Conservation (phyloP, 345 rosid genomes). For the Camelina neglecta region DNA sequence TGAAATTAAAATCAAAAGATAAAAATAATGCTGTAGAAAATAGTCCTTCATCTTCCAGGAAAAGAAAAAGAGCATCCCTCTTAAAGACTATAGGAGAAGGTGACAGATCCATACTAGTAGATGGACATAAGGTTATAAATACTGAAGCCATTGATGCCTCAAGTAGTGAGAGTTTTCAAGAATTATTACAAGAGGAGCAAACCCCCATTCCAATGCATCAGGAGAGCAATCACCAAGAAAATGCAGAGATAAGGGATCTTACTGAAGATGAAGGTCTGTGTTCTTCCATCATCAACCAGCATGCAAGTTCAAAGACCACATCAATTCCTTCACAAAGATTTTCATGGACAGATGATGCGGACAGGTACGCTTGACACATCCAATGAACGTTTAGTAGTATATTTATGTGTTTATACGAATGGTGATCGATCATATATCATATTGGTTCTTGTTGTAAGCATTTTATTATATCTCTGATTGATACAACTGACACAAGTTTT, state of each 20-base stretch:
- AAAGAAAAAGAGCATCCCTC: conserved; percentile 61
- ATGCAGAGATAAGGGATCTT: conserved; percentile 45
- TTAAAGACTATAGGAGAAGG: conserved; percentile 49
- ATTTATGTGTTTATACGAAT: conserved; percentile 15
- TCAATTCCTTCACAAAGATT: conserved; percentile 60
- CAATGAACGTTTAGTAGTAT: conserved; percentile 26
- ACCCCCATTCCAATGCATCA: conserved; percentile 40
- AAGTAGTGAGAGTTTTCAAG: conserved; percentile 35
- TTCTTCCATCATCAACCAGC: conserved; percentile 48
- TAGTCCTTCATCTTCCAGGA: conserved; percentile 50
- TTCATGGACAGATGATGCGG: conserved; percentile 87
- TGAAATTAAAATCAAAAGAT: conserved; percentile 40
- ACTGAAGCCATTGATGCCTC: conserved; percentile 33
- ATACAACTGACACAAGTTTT: conserved; percentile 36
- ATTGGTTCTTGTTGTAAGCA: neutral
- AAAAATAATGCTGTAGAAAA: conserved; percentile 41
- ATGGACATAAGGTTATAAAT: conserved; percentile 24
- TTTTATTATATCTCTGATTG: conserved; percentile 22
- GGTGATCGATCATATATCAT: neutral
- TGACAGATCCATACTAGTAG: conserved; percentile 42
- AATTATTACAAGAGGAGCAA: conserved; percentile 47
- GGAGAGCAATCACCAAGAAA: conserved; percentile 47
- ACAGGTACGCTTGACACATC: conserved; percentile 58
- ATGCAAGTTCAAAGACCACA: conserved; percentile 53
- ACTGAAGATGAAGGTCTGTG: conserved; percentile 54